These are phyloP conservation scores for Myxozyma monticola DNA, from an alignment of 805 yeast species.

Conservation along the genomic window DNA sequence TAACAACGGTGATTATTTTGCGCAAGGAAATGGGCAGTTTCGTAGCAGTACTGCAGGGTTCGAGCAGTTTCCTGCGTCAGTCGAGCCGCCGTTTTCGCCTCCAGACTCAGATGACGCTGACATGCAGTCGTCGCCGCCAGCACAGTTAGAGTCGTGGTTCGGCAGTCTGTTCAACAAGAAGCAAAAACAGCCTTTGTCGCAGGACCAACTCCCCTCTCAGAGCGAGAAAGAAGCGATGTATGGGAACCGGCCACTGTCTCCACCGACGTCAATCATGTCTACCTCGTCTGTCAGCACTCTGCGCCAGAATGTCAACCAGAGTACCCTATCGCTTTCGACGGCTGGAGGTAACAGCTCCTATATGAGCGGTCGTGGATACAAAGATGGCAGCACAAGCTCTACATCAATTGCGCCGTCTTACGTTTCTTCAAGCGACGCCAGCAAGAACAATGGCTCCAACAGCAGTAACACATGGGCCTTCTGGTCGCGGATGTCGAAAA, in stretches of 20 bases:
- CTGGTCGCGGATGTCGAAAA: slow-evolving; percentile 22
- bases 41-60: background rate
- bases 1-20: too few relatives aligned
- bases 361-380: background rate
- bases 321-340: slow-evolving; percentile 13
- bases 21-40: background rate
- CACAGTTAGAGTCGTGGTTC: slow-evolving; percentile 17
- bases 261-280: slow-evolving; percentile 27
- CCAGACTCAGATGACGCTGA: slow-evolving; percentile 24
- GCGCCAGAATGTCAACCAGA: slow-evolving; percentile 25
- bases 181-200: slow-evolving; percentile 11
- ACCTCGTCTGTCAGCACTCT: slow-evolving; percentile 20
- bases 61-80: slow-evolving; percentile 29
- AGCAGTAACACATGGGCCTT: slow-evolving; percentile 24
- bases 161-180: slow-evolving; percentile 14
- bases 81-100: slow-evolving; percentile 21
- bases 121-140: slow-evolving; percentile 1
- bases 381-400: slow-evolving; percentile 3
- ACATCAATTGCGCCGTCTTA: background rate
- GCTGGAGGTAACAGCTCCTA: background rate
- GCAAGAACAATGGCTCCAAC: background rate
- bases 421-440: slow-evolving; percentile 1
- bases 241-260: slow-evolving; percentile 25
- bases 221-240: background rate
- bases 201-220: background rate